phyloP scores from a whole-genome alignment of 2,329 filamentous ascomycete species.

The Cladosporium sp. region DNA sequence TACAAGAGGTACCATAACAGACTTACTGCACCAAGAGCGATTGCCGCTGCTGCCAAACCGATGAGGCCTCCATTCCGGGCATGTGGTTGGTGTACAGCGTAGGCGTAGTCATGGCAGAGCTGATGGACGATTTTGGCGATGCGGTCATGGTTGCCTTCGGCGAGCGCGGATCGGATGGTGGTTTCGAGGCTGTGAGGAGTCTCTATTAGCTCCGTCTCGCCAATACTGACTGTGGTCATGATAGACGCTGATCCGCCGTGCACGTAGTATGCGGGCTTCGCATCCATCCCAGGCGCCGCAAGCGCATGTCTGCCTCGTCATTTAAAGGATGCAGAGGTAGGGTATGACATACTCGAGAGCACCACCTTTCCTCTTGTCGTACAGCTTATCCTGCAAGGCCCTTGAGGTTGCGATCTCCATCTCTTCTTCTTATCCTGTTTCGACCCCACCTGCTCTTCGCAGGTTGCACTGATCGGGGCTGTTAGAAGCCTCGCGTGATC shows the following conservation, averaged over 20 bases:
- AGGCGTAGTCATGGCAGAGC: conserved; percentile 96
- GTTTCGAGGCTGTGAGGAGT: conserved; percentile 70
- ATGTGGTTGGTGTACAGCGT: conserved; percentile 94
- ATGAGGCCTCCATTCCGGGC: conserved; percentile 95
- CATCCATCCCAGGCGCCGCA: background rate
- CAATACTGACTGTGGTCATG: background rate
- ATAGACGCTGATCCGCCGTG: background rate
- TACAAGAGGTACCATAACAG: background rate
- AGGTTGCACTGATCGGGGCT: conserved; percentile 12
- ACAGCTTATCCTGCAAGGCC: conserved; percentile 94
- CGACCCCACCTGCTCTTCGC: conserved; percentile 9
- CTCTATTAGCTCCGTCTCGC: background rate
- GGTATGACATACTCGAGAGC: conserved; percentile 77
- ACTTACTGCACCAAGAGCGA: conserved; percentile 86
- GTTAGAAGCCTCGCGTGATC: conserved; percentile 14
- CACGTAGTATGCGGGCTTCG: background rate
- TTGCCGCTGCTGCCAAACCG: conserved; percentile 90
- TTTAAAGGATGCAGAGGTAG: background rate
- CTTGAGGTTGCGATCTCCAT: conserved; percentile 93
- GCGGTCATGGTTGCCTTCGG: conserved; percentile 71
- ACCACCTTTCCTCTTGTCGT: conserved; percentile 95
- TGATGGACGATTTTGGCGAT: conserved; percentile 91
- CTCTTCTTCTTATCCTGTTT: conserved; percentile 3
- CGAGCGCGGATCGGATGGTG: conserved; percentile 80
- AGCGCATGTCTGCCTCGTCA: background rate